Percentiles rank a stretch among this genome's conserved stretches.
phyloP scores from a whole-genome alignment of 2,329 filamentous ascomycete genomes.

The Raffaelea ambrosiae region DNA sequence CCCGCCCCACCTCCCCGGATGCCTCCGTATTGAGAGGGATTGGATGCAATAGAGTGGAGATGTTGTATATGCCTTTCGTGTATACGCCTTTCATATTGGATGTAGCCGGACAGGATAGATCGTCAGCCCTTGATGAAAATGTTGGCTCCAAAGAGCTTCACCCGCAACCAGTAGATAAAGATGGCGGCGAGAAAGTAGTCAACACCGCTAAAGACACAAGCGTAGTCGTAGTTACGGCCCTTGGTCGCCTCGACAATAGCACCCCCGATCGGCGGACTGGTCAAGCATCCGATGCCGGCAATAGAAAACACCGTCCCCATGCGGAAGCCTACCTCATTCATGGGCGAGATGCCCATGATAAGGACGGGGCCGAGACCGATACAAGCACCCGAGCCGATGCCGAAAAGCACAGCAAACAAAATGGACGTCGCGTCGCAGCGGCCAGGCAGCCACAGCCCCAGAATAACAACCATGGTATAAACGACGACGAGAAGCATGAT shows the following conservation, averaged over 20 bases:
- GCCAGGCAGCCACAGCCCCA: neutral
- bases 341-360: neutral
- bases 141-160: neutral
- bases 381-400: neutral
- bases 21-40: no score
- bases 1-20: no score
- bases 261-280: neutral
- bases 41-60: no score
- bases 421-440: neutral
- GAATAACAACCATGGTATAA: neutral
- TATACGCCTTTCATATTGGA: no score
- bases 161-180: neutral
- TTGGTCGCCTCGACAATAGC: neutral
- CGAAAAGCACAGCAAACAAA: neutral
- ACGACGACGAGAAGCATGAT: neutral
- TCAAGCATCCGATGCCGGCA: neutral
- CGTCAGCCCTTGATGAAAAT: neutral
- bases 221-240: neutral
- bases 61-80: no score
- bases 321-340: neutral
- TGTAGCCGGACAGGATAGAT: no score
- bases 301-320: neutral
- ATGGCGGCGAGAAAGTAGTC: neutral
- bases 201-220: neutral
- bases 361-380: neutral